Evolutionary conservation across 306 rosid genomes (phyloP).

Genomic region (Castanea sativa): DNA sequence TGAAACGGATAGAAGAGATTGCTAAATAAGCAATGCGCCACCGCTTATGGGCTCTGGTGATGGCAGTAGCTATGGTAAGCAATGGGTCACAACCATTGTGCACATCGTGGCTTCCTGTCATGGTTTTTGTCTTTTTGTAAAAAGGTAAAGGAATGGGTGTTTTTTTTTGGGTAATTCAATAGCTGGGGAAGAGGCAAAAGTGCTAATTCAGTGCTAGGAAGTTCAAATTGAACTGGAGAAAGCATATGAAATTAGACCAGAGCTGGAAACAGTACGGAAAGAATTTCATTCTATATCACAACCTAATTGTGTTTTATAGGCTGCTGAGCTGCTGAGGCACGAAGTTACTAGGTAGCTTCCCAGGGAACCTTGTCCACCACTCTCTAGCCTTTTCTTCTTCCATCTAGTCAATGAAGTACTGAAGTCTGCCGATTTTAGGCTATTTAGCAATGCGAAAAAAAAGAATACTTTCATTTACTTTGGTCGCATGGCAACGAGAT

Average conservation of each 20-base stretch:
- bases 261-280: background rate
- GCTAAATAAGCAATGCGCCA: conserved; percentile 65
- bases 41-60: conserved; percentile 41
- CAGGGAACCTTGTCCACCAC: too few species aligned
- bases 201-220: too few species aligned
- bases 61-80: conserved; percentile 27
- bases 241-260: background rate
- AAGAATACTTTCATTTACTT: too few species aligned
- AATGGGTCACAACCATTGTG: conserved; percentile 5
- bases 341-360: too few species aligned
- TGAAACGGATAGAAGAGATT: conserved; percentile 49
- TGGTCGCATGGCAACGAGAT: too few species aligned
- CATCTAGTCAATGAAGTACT: too few species aligned
- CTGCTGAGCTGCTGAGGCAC: too few species aligned
- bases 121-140: background rate
- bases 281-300: background rate
- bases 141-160: background rate
- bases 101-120: conserved; percentile 20
- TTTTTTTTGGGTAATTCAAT: too few species aligned
- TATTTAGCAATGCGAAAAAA: too few species aligned
- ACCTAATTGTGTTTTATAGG: background rate
- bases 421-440: too few species aligned
- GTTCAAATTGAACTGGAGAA: conserved; percentile 5
- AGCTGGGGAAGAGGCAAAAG: too few species aligned
- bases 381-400: too few species aligned